Evolutionary conservation across 2,329 filamentous ascomycete genomes (phyloP).

Genomic region (Aspergillus sojae): DNA sequence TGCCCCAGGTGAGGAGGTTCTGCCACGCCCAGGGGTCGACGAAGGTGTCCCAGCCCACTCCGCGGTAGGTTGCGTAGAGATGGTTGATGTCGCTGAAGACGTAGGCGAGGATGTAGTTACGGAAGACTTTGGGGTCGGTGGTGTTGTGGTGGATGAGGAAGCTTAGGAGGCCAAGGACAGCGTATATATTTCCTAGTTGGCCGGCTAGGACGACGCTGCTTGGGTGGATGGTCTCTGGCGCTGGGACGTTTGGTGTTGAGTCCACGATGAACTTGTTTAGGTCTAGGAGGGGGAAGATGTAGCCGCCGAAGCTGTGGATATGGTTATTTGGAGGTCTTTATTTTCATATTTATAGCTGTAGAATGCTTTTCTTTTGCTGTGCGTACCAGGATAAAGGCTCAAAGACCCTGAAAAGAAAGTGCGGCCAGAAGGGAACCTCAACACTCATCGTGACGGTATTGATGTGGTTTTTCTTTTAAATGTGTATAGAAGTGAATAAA

Average conservation of each 20-base stretch:
- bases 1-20: constrained; percentile 73
- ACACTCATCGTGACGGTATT: constrained; percentile 29
- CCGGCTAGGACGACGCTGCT: constrained; percentile 60
- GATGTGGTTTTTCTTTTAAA: constrained; percentile 35
- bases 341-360: not conserved
- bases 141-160: constrained; percentile 66
- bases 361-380: not conserved
- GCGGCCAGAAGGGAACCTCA: constrained; percentile 62
- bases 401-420: constrained; percentile 67
- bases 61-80: constrained; percentile 62
- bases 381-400: constrained; percentile 70
- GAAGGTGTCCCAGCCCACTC: constrained; percentile 59
- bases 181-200: constrained; percentile 72
- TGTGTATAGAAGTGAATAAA: not conserved
- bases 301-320: constrained; percentile 60
- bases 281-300: constrained; percentile 57
- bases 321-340: constrained; percentile 14
- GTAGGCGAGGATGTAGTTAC: constrained; percentile 67
- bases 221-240: constrained; percentile 33
- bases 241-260: constrained; percentile 54
- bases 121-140: constrained; percentile 66
- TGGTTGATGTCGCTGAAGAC: constrained; percentile 69
- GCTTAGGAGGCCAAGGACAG: constrained; percentile 66
- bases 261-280: constrained; percentile 65
- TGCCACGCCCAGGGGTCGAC: constrained; percentile 60